Percentiles rank a stretch among this genome's conserved stretches.
Conservation (phyloP, 441 rosid genomes). For the Populus tomentosa region DNA sequence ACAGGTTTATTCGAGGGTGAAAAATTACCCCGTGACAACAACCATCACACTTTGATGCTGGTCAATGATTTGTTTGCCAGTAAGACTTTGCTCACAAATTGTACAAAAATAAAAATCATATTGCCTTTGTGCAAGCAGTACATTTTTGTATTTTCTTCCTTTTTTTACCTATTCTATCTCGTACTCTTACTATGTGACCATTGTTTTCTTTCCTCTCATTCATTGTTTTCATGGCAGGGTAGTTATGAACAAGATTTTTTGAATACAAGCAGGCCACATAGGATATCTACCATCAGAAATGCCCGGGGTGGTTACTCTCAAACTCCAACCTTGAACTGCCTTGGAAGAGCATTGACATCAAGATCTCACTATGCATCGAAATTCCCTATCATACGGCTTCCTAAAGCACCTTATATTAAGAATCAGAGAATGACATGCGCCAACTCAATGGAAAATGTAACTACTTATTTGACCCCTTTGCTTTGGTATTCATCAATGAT, state of each 20-base stretch:
- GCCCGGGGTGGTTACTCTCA: constrained; percentile 23
- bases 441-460: constrained; percentile 54
- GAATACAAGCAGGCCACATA: constrained; percentile 25
- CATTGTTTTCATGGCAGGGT: constrained; percentile 27
- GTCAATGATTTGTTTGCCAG: not conserved
- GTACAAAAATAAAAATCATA: not conserved
- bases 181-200: too few species aligned
- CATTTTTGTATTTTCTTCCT: too few species aligned
- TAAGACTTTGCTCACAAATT: not conserved
- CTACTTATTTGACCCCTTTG: constrained; percentile 1
- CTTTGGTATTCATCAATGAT: not conserved
- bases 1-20: too few species aligned
- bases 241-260: constrained; percentile 20
- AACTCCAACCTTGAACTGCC: constrained; percentile 16
- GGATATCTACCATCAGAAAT: constrained; percentile 14
- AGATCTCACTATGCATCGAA: constrained; percentile 41
- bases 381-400: constrained; percentile 30
- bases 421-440: constrained; percentile 36
- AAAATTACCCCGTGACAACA: too few species aligned
- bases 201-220: not conserved
- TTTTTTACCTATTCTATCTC: not conserved
- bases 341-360: constrained; percentile 38
- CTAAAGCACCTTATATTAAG: constrained; percentile 32
- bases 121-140: not conserved
- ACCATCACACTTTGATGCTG: not conserved